Percentiles rank a stretch among this genome's conserved stretches.
These are phyloP conservation scores for Kluyveromyces aestuarii DNA, from an alignment of 805 yeast species.

Conservation along the genomic window DNA sequence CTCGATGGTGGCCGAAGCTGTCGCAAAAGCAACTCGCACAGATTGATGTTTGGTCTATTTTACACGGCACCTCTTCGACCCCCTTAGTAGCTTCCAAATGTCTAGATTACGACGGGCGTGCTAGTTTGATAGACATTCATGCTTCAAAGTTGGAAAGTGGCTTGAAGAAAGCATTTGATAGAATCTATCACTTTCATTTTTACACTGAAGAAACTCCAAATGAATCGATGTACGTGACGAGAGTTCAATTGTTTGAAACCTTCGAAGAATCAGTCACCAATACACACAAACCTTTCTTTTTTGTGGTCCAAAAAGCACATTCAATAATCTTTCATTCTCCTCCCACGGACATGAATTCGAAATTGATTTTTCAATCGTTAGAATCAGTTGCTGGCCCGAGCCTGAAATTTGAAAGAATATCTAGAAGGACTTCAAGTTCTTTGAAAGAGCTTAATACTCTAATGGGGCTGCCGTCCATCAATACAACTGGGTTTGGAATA, in stretches of 20 bases:
- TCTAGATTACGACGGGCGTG: slow-evolving; percentile 1
- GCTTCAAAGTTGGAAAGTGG: slow-evolving; percentile 43
- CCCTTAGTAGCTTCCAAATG: neutral
- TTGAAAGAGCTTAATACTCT: neutral
- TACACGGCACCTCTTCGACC: neutral
- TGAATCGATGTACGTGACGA: slow-evolving; percentile 48
- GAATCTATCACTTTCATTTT: slow-evolving; percentile 51
- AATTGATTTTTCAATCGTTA: slow-evolving; percentile 42
- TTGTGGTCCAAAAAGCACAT: slow-evolving; percentile 60
- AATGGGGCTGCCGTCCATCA: slow-evolving; percentile 34
- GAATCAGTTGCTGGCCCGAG: neutral
- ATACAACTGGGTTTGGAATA: slow-evolving; percentile 52
- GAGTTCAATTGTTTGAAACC: slow-evolving; percentile 62
- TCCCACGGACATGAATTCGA: slow-evolving; percentile 37
- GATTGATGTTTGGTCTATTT: slow-evolving; percentile 21
- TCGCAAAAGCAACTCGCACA: slow-evolving; percentile 62
- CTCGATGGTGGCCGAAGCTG: slow-evolving; percentile 48
- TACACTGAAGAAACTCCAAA: slow-evolving; percentile 59
- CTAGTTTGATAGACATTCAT: slow-evolving; percentile 31
- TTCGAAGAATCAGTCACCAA: slow-evolving; percentile 13
- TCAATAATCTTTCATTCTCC: slow-evolving; percentile 54
- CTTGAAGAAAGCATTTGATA: slow-evolving; percentile 39
- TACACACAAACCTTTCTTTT: slow-evolving; percentile 42
- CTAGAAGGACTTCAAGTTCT: neutral
- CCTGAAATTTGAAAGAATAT: neutral